Evolutionary conservation across 1,139 yeast species (phyloP).

Genomic region (Taiozyma sp.): DNA sequence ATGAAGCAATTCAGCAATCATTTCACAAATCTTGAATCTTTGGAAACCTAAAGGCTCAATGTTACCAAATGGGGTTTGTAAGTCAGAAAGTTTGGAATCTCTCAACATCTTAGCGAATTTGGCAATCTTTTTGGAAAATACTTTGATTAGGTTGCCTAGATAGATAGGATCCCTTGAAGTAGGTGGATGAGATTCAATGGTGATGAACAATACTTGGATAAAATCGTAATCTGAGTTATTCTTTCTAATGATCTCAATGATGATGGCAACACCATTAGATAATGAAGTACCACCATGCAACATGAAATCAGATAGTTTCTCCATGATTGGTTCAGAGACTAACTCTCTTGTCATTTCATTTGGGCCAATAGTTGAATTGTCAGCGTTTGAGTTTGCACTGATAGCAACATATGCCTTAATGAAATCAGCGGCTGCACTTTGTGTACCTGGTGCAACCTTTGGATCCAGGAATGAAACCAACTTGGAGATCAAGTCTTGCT

Average conservation of each 20-base stretch:
- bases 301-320: slow-evolving; percentile 74
- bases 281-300: slow-evolving; percentile 86
- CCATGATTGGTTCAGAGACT: slow-evolving; percentile 68
- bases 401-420: slow-evolving; percentile 90
- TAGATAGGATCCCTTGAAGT: slow-evolving; percentile 93
- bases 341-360: slow-evolving; percentile 90
- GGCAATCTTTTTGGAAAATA: slow-evolving; percentile 74
- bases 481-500: slow-evolving; percentile 48
- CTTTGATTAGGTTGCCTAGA: slow-evolving; percentile 78
- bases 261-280: slow-evolving; percentile 94
- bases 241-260: slow-evolving; percentile 91
- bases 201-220: slow-evolving; percentile 81
- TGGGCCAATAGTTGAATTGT: slow-evolving; percentile 90
- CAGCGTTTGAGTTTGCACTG: slow-evolving; percentile 82
- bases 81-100: slow-evolving; percentile 29
- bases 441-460: slow-evolving; percentile 54
- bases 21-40: slow-evolving; percentile 90
- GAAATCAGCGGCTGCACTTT: slow-evolving; percentile 94
- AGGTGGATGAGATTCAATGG: slow-evolving; percentile 92
- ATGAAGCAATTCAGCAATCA: slow-evolving; percentile 90
- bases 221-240: slow-evolving; percentile 95
- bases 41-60: slow-evolving; percentile 94
- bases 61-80: slow-evolving; percentile 69
- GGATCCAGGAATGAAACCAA: slow-evolving; percentile 51
- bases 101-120: slow-evolving; percentile 58